These are phyloP conservation scores for Aspergillus aculeatus DNA, from an alignment of 2,329 filamentous ascomycete species.

Conservation along the genomic window DNA sequence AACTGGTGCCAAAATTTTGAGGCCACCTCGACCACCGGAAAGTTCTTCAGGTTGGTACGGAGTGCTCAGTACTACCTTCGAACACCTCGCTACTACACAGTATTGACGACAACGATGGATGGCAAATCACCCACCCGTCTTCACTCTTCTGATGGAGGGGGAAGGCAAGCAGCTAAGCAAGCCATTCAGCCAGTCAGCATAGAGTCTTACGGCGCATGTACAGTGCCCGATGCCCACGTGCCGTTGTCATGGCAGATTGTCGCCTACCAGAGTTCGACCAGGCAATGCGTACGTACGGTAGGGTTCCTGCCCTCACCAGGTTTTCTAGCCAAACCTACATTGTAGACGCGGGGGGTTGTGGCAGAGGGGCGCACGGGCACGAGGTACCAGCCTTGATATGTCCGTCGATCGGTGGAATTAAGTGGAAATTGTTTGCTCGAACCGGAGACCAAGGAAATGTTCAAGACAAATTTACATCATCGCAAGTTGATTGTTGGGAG, in stretches of 20 bases:
- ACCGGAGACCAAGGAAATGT: constrained; percentile 5
- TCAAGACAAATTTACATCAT: not conserved
- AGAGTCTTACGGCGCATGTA: constrained; percentile 1
- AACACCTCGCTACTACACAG: not conserved
- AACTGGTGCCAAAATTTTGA: not conserved
- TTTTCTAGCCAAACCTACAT: not conserved
- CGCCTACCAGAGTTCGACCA: constrained; percentile 14
- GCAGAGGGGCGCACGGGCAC: constrained; percentile 15
- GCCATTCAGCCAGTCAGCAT: constrained; percentile 1
- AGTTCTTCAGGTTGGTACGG: not conserved
- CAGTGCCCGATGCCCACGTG: constrained; percentile 16
- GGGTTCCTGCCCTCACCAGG: constrained; percentile 6
- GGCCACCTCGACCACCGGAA: not conserved
- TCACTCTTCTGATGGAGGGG: not conserved
- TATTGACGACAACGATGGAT: not conserved
- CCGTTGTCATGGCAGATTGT: constrained; percentile 14
- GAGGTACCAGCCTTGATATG: constrained; percentile 16
- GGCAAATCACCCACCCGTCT: not conserved
- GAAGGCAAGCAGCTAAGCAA: not conserved
- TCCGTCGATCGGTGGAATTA: constrained; percentile 8
- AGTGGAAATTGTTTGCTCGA: constrained; percentile 6
- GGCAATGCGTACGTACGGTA: constrained; percentile 1
- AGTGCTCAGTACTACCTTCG: not conserved
- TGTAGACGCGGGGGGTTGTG: constrained; percentile 1
- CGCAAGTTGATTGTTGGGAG: not conserved